Evolutionary conservation across 176 grass and related monocot genomes (phyloP).

Genomic region (Tillandsia leiboldiana): DNA sequence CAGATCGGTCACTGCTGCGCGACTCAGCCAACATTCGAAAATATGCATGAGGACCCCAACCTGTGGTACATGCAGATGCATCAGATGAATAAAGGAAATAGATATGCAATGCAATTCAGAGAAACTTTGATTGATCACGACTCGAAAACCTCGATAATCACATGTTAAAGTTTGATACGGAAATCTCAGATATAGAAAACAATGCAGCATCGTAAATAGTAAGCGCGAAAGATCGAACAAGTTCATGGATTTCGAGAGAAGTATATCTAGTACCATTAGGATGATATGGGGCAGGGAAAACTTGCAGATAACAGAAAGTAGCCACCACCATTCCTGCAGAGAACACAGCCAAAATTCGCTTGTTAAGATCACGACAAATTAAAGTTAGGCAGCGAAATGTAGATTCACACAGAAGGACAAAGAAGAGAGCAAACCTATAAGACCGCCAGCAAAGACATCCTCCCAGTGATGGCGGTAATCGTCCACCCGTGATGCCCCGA

Average conservation of each 20-base stretch:
- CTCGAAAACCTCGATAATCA: no score
- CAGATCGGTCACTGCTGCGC: conserved; percentile 7
- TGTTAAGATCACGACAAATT: background rate
- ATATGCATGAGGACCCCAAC: conserved; percentile 61
- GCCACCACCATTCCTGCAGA: conserved; percentile 44
- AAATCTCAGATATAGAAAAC: no score
- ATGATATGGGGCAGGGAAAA: conserved; percentile 72
- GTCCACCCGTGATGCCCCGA: conserved; percentile 66
- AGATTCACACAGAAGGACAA: background rate
- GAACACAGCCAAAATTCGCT: background rate
- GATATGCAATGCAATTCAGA: background rate
- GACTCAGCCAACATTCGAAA: conserved; percentile 55
- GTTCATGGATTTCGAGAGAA: background rate
- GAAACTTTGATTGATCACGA: no score
- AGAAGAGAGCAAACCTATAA: conserved; percentile 43
- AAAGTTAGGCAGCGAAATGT: background rate
- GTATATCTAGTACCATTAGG: conserved; percentile 37
- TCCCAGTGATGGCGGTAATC: conserved; percentile 88
- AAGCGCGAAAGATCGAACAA: background rate
- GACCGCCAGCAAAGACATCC: conserved; percentile 60
- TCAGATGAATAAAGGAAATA: background rate
- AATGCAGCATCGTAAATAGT: no score
- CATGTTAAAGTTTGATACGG: no score
- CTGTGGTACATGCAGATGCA: conserved; percentile 17
- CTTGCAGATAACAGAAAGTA: conserved; percentile 62